A percentile compares a stretch with the other conserved stretches of the same genome.
phyloP scores from a whole-genome alignment of 345 rosid species.

The Murraya paniculata region DNA sequence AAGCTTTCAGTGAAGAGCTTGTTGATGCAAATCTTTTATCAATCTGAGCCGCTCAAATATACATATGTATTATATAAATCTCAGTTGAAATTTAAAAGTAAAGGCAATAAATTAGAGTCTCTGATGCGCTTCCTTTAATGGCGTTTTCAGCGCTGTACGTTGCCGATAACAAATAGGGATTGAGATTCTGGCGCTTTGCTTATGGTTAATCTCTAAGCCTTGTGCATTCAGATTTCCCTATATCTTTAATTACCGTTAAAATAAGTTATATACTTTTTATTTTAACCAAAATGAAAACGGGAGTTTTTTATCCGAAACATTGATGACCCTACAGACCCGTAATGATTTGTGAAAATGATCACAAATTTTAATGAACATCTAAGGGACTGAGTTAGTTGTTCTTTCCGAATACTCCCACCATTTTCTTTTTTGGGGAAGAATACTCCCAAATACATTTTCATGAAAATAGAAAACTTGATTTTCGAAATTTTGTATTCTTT shows the following conservation, averaged over 20 bases:
- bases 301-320: conserved; percentile 17
- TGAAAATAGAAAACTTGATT: too few relatives aligned
- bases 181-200: conserved; percentile 47
- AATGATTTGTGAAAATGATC: conserved; percentile 90
- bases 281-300: too few relatives aligned
- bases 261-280: too few relatives aligned
- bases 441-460: too few relatives aligned
- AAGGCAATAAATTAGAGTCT: conserved; percentile 82
- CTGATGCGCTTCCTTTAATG: conserved; percentile 43
- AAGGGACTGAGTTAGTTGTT: conserved; percentile 82
- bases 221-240: conserved; percentile 57
- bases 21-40: conserved; percentile 26
- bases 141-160: conserved; percentile 73
- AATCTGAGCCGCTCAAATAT: conserved; percentile 30
- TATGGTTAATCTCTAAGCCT: background rate
- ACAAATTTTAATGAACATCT: conserved; percentile 73
- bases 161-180: conserved; percentile 13
- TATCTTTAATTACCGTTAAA: background rate
- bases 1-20: conserved; percentile 17
- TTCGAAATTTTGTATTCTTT: too few relatives aligned
- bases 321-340: conserved; percentile 92
- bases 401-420: background rate
- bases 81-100: fast-evolving
- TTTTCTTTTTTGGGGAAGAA: too few relatives aligned
- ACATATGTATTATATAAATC: too few relatives aligned